Evolutionary conservation across 2,329 filamentous ascomycete species (phyloP), one percentile per base, ranked within the genome.

Genomic region (Pestalotiopsis sp.): DNA sequence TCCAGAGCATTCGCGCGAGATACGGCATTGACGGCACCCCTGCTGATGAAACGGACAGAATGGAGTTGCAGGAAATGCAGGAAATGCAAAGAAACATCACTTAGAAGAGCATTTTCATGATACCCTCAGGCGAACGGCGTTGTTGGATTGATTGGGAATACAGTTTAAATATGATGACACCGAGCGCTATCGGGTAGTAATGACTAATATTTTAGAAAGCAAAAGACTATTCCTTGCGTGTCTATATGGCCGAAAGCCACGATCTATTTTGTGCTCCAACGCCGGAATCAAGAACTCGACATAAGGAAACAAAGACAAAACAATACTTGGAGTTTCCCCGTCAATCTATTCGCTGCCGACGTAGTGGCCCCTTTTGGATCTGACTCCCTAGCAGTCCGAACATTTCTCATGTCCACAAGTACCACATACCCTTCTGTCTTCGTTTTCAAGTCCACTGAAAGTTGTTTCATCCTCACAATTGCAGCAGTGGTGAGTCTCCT

Each of bases 1-100:
- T 95, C 3, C 80, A 86, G 38, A 77, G 84, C 36, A 76, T 93
- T 67, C 87, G 86, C 73, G 80, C 76, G 61, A 79, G 85, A 68
- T 80, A 82, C 68, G 73, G 78, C 1, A 75, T 86, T 14, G 27
- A 72, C 20, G 71, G 71, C 11, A 65, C 72, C 1, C 70, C 74
- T 3, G 72, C 69, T 25, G 72, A 72, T 12, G 73, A 74, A 20
- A 70, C 68, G 23, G 69, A 69, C 12, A 72, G 71, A 20, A 69
- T 80, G 17, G 78, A 80, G 68, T 77, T 80, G 78, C 75, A 71
- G 58, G 71, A 75, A 52, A 77, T 57, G 68, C 71, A 71, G 58
- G 71, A 75, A 52, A 77, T 57, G 68, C 71, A 63, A 69, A 66
- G 66, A 64, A 57, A 57, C 71, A 41, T 66, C 61, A 20, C 66